Conservation (phyloP, 352 stramenopile genomes). For the Plasmopara viticola region DNA sequence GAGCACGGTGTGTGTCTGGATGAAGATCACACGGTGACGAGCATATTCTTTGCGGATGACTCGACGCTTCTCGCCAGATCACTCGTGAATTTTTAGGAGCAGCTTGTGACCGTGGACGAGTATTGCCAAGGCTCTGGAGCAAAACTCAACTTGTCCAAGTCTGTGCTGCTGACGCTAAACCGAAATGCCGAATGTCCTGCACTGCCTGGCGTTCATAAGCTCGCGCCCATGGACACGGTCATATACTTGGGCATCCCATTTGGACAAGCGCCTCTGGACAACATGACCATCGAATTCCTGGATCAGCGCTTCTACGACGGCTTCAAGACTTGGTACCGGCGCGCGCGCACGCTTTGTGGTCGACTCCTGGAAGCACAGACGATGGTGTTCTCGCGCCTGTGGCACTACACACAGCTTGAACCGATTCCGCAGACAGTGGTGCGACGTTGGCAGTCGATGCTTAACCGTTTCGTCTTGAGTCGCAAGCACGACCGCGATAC, state of each 20-base stretch:
- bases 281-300: not conserved
- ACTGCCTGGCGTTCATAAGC: not conserved
- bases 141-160: not conserved
- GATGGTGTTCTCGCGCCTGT: not conserved
- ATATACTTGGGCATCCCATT: not conserved
- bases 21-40: not conserved
- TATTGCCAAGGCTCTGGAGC: not conserved
- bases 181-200: not conserved
- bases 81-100: not conserved
- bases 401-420: not conserved
- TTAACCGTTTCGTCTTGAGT: not conserved
- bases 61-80: not conserved
- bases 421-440: not conserved
- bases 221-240: not conserved
- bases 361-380: not conserved
- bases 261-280: not conserved
- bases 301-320: not conserved
- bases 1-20: not conserved
- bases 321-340: too few relatives aligned
- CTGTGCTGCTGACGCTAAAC: not conserved
- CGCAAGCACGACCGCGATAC: not conserved
- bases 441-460: not conserved
- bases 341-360: not conserved
- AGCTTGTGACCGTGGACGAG: not conserved
- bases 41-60: not conserved